Base-by-base conservation (phyloP, 2,329 filamentous ascomycete species). In the Grosmannia clavigera region DNA sequence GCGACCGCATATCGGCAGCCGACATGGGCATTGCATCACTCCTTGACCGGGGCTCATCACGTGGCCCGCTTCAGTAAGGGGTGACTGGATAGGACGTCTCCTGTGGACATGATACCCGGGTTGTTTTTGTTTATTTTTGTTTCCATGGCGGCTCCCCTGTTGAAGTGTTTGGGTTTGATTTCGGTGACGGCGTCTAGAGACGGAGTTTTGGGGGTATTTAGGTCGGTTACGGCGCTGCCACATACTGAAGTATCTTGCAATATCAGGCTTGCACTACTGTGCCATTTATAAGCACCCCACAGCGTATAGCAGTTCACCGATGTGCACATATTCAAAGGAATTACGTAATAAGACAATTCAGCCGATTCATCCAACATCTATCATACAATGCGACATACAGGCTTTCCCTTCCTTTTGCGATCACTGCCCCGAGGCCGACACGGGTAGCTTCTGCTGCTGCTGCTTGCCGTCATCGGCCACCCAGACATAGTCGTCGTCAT, bases 1-100 rank as follows among this genome's bases (percentile, higher is more conserved):
- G 73, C 10, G 75, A 76, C 64, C 71, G 81, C 51, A 72, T 82
- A 59, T 74, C 81, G 6, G 80, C 79, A 63, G 77, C 79, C 16
- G 81, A 64, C 25, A 84, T 85, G 81, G 81, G 79, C 29, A 84
- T 85, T 65, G 78, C 78, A 58, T 74, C 79, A 57, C 78, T 84
- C 61, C 81, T 84, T 65, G 81, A 83, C 69, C 74, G 79, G 29
- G 73, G 77, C 16, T 68, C 70, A 3, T 54, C 58, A 19, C 58
- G 54, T 3, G 53, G 29, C 1, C 40, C 46, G 6, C 59, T 43
- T 33, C 40, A 59, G 19, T 60, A 57, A n/a, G 48, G 12, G 3
- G 11, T 14, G 31, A 31, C 31, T 5, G 46, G 22, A 27, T 12
- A 27, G 22, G 12, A 40, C 57, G 59, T 60, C 22, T 46, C 11